Conservation (phyloP, 768 basidiomycete species). For the Kwoniella sp. region DNA sequence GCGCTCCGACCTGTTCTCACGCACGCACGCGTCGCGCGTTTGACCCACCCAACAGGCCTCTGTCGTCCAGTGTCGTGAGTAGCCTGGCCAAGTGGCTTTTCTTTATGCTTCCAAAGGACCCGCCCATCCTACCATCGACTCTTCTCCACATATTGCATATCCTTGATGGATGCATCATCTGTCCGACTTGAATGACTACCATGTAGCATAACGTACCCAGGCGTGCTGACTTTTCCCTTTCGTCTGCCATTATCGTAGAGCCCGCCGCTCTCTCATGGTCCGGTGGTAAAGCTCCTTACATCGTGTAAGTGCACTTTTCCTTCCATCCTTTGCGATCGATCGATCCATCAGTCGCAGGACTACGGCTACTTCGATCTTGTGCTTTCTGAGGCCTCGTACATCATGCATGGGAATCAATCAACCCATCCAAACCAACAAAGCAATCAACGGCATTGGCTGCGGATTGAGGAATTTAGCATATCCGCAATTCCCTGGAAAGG, state of each 20-base stretch:
- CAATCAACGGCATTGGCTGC: neutral
- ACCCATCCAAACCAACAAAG: neutral
- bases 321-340: neutral
- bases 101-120: neutral
- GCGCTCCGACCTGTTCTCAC: neutral
- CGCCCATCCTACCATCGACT: no score
- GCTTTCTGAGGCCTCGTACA: neutral
- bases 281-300: constrained; percentile 45
- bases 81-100: no score
- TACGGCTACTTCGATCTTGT: no score
- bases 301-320: constrained; percentile 49
- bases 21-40: neutral
- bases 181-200: no score
- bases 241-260: no score
- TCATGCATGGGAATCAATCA: neutral
- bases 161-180: neutral
- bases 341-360: constrained; percentile 1
- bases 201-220: no score
- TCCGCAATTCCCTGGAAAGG: neutral
- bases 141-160: no score
- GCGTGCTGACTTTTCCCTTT: neutral
- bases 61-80: constrained; percentile 45
- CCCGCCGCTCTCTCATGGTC: constrained; percentile 39
- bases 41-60: constrained; percentile 27
- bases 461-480: neutral